Base-by-base conservation (phyloP, 331 rosid species). In the Acacia pycnantha region DNA sequence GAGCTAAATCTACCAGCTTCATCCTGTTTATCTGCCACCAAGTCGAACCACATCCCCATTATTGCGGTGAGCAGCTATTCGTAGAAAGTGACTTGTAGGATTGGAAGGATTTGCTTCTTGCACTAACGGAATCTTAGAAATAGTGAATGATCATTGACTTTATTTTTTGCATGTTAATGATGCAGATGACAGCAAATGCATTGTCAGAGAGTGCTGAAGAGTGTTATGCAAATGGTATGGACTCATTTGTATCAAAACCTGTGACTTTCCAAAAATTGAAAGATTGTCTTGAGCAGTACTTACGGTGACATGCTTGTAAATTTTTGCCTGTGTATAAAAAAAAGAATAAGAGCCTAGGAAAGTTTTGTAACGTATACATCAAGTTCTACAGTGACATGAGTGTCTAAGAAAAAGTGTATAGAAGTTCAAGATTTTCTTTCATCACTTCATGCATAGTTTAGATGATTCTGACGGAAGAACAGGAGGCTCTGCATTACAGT, bases 101-200 rank as follows among this genome's bases (percentile, higher is more conserved):
- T 68, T 73, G 70, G 43, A 74, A 16, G 1, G 31, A 37, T 33
- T 43, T 58, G 44, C 40, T 12, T 74, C 67, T 82, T 75, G 33
- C 21, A 44, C 53, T 14, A 74, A 15, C 77, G 29, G 29, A 51
- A 70, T 76, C 27, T 86, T 70, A 70, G 41, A 37, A 53, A 61
- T 16, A 8, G 65, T 61, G 54, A 65, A 54, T 50, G 61, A 72
- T 26, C 21, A 70, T 74, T 59, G 50, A 68, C 59, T 43, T 31
- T 15, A 51, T 4, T 9, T 40, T 74, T 51, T 58, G n/a, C 46
- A 21, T 81, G 5, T 35, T 37, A 14, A 43, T 43, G 46, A 78
- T 90, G 89, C 94, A 96, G 98, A 93, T 96, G 98, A 96, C 99
- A 74, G 97, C 99, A 79, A 94, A 96, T 84, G 86, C 98, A 72